Base-by-base conservation (phyloP, 306 rosid species). In the Gastrolobium villosum region DNA sequence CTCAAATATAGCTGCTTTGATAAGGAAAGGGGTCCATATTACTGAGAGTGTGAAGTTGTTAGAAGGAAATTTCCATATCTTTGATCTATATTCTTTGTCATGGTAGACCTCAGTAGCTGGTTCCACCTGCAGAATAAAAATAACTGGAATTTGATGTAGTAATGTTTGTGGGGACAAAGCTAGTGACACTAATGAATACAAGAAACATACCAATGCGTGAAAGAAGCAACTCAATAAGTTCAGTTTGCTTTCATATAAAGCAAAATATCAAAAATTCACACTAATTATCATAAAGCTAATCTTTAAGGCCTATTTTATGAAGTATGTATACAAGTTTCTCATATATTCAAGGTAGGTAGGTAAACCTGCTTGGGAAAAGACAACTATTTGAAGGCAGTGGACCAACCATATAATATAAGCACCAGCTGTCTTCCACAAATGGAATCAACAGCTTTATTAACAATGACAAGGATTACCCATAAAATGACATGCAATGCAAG, bases 11-110 rank as follows among this genome's bases (percentile, higher is more conserved):
- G 79, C 86, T 20, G 99, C 97, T 82, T 89, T 85, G 8, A 90
- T 8, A 10, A 95, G 98, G 65, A 95, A 92, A 4, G 99, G 99
- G 49, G 91, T 82, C 99, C 99, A 95, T 34, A 92, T 82, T 40
- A 90, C 95, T 1, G 95, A 87, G 64, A 95, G 84, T 3, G 99
- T 91, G 85, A 90, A 87, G 87, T 92, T 95, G 81, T 89, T 87
- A 75, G 97, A 78, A 8, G 83, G 90, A 44, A 92, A 95, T 68
- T 45, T 82, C 98, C 99, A 95, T 82, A 65, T 84, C 81, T 89
- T 95, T 65, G 97, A 92, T 80, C 86, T 90, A 79, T 90, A 91
- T 49, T 90, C 97, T 79, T 90, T 82, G 68, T 95, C 99, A 50
- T 93, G 97, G 92, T 91, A 95, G 10, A 87, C 84, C 81, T 93